A percentile compares a stretch with the other conserved stretches of the same genome.
Conservation (phyloP, 768 basidiomycete species). For the Rickenella mellea region DNA sequence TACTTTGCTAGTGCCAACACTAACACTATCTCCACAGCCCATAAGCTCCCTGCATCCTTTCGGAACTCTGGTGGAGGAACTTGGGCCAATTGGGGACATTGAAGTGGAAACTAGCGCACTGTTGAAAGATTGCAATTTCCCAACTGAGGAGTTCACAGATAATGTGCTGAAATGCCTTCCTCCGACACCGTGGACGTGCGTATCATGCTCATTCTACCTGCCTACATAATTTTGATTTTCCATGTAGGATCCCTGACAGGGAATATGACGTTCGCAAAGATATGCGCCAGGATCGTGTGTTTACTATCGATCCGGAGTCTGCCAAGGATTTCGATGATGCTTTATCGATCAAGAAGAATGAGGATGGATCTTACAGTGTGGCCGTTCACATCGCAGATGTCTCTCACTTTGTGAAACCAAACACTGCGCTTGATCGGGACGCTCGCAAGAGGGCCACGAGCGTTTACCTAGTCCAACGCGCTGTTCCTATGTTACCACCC, state of each 20-base stretch:
- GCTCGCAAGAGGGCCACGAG: constrained; percentile 95
- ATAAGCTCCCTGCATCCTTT: constrained; percentile 98
- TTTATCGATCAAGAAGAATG: constrained; percentile 77
- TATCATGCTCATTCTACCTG: constrained; percentile 10
- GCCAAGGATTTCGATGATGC: constrained; percentile 96
- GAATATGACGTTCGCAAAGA: constrained; percentile 87
- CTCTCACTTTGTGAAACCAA: constrained; percentile 88
- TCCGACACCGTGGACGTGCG: constrained; percentile 89
- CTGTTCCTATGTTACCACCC: constrained; percentile 95
- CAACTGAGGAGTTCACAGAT: constrained; percentile 93
- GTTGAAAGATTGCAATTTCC: constrained; percentile 98
- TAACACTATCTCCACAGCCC: constrained; percentile 36
- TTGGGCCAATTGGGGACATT: constrained; percentile 96
- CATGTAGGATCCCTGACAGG: constrained; percentile 69
- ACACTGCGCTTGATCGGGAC: constrained; percentile 96
- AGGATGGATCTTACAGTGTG: constrained; percentile 87
- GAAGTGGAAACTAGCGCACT: constrained; percentile 97
- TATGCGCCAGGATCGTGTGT: constrained; percentile 73
- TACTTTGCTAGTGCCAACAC: constrained; percentile 10
- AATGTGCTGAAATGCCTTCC: constrained; percentile 93
- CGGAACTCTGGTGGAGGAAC: constrained; percentile 94
- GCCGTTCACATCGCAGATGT: constrained; percentile 97
- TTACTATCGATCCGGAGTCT: constrained; percentile 85
- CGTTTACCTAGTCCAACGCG: constrained; percentile 93
- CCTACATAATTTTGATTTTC: constrained; percentile 7